Percentiles rank a stretch among this genome's conserved stretches.
Conservation (phyloP, 768 basidiomycete species). For the Hebeloma cylindrosporum region DNA sequence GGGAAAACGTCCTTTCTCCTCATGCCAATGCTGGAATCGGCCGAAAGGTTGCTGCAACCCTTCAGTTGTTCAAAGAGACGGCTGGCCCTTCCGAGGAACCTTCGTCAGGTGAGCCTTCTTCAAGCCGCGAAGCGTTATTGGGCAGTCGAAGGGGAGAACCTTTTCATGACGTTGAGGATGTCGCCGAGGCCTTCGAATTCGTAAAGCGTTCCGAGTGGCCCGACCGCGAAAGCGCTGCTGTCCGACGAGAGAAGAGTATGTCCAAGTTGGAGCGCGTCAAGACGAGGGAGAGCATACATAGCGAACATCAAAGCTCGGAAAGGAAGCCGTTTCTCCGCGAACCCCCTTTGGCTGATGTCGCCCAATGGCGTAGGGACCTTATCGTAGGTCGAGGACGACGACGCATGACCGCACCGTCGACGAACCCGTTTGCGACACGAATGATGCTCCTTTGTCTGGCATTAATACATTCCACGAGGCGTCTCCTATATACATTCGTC, state of each 20-base stretch:
- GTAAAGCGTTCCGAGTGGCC: constrained; percentile 87
- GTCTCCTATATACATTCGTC: constrained; percentile 41
- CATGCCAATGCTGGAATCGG: constrained; percentile 53
- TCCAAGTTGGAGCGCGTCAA: constrained; percentile 55
- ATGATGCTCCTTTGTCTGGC: constrained; percentile 27
- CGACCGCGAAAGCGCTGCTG: constrained; percentile 70
- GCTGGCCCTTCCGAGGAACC: constrained; percentile 38
- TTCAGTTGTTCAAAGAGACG: constrained; percentile 83
- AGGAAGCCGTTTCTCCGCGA: constrained; percentile 44
- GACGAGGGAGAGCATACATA: constrained; percentile 46
- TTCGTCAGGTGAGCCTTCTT: constrained; percentile 30
- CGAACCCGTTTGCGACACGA: constrained; percentile 32
- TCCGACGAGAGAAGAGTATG: constrained; percentile 67
- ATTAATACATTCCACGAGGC: constrained; percentile 32
- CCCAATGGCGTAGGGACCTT: constrained; percentile 59
- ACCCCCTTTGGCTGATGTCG: constrained; percentile 43
- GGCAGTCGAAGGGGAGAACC: constrained; percentile 31
- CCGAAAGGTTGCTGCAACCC: constrained; percentile 79
- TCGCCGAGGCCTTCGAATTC: constrained; percentile 73
- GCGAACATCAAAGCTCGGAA: constrained; percentile 30
- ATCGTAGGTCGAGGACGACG: constrained; percentile 57
- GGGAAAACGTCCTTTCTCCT: constrained; percentile 27
- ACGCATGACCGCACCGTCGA: constrained; percentile 55
- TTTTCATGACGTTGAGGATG: constrained; percentile 51
- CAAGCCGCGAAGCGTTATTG: constrained; percentile 28